These are phyloP conservation scores for Aureobasidium musti DNA, from an alignment of 2,329 filamentous ascomycete species.

Conservation along the genomic window DNA sequence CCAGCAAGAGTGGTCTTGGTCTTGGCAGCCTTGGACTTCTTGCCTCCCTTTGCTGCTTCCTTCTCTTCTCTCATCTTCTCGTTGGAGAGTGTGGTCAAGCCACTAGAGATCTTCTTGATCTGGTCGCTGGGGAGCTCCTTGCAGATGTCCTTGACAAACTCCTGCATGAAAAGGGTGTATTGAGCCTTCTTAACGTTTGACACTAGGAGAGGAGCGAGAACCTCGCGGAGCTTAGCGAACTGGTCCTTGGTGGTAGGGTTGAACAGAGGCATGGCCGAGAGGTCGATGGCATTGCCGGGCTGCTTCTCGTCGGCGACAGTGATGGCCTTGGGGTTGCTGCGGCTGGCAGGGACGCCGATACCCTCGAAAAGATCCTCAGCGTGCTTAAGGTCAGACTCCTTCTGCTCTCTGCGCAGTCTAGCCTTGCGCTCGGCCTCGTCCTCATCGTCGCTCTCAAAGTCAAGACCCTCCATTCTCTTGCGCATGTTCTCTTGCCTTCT, in stretches of 20 bases:
- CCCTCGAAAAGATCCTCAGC: constrained; percentile 87
- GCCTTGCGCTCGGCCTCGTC: constrained; percentile 71
- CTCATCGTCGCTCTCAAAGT: constrained; percentile 66
- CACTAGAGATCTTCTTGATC: constrained; percentile 92
- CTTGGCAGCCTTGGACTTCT: constrained; percentile 97
- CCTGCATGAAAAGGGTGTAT: constrained; percentile 85
- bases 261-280: constrained; percentile 79
- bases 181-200: constrained; percentile 82
- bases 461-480: constrained; percentile 59
- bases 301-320: constrained; percentile 71
- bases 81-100: constrained; percentile 85
- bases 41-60: constrained; percentile 85
- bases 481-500: constrained; percentile 62
- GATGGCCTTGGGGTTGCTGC: constrained; percentile 63
- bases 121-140: constrained; percentile 89
- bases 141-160: constrained; percentile 82
- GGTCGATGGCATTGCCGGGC: constrained; percentile 76
- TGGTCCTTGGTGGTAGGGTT: constrained; percentile 84
- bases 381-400: constrained; percentile 85
- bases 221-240: constrained; percentile 76
- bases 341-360: constrained; percentile 71
- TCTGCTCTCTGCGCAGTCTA: constrained; percentile 74
- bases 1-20: constrained; percentile 84
- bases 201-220: constrained; percentile 74
- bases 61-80: constrained; percentile 99